Percentiles rank a stretch among this genome's conserved stretches.
Conservation (phyloP, 2,329 filamentous ascomycete genomes). For the Dactylonectria macrodidyma region DNA sequence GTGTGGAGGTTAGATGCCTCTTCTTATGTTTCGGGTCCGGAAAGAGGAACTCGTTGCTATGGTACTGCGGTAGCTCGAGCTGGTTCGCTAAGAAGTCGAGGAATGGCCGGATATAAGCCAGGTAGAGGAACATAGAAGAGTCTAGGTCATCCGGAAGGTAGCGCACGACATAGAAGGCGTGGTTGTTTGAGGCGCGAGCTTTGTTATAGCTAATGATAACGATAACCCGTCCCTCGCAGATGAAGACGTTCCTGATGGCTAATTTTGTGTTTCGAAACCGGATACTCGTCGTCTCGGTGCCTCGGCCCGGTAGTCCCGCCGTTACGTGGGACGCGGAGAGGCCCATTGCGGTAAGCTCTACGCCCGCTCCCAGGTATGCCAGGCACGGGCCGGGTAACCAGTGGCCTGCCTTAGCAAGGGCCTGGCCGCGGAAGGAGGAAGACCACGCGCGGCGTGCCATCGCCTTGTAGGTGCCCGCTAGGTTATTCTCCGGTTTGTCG, state of each 20-base stretch:
- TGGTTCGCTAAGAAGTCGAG: background rate
- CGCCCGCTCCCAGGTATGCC: conserved; percentile 17
- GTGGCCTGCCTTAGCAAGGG: conserved; percentile 2
- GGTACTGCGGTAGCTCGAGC: background rate
- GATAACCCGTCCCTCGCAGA: background rate
- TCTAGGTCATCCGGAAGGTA: background rate
- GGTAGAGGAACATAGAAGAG: background rate
- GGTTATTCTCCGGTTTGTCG: conserved; percentile 15
- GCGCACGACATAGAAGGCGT: background rate
- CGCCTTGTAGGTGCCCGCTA: conserved; percentile 8
- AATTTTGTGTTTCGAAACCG: background rate
- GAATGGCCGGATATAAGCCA: background rate
- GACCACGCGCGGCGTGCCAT: background rate
- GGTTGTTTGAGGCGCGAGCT: background rate
- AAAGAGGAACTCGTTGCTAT: conserved; percentile 3
- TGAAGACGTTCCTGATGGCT: background rate
- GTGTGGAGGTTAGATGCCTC: background rate
- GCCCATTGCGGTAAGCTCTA: background rate
- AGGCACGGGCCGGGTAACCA: conserved; percentile 4
- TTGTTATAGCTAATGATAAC: conserved; percentile 6
- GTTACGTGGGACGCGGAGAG: conserved; percentile 9
- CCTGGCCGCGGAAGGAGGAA: conserved; percentile 14
- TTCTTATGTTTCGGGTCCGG: background rate
- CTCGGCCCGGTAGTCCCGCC: conserved; percentile 2
- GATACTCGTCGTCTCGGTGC: conserved; percentile 7